Percentiles rank a stretch among this genome's conserved stretches.
Evolutionary conservation across 225 moss, liverwort and hornwort species (phyloP).

Genomic region (Climacium dendroides): DNA sequence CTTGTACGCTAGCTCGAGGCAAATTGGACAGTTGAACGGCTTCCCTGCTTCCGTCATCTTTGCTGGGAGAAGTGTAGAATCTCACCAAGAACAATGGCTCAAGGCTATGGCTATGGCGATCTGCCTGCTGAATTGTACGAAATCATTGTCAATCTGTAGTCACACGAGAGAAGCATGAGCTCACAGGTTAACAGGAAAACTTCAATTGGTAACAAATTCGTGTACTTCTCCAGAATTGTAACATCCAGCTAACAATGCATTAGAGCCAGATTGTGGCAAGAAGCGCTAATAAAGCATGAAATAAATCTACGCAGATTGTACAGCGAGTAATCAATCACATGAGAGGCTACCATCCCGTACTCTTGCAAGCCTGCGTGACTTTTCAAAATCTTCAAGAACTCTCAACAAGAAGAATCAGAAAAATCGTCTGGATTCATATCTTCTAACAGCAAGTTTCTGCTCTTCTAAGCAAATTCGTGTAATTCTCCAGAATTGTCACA

Average conservation of each 20-base stretch:
- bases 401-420: background rate
- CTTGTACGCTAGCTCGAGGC: slow-evolving; percentile 90
- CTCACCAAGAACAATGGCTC: background rate
- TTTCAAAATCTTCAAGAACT: background rate
- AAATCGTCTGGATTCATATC: background rate
- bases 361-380: background rate
- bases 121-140: background rate
- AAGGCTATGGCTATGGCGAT: background rate
- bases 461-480: background rate
- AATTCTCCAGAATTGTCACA: background rate
- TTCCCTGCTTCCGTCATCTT: slow-evolving; percentile 53
- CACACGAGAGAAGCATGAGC: background rate
- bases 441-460: background rate
- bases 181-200: background rate
- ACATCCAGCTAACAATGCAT: background rate
- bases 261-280: background rate
- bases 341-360: background rate
- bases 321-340: background rate
- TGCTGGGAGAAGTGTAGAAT: background rate
- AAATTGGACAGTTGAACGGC: slow-evolving; percentile 78
- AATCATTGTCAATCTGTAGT: slow-evolving; percentile 11
- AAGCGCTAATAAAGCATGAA: background rate
- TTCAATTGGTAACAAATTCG: background rate
- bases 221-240: background rate
- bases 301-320: background rate